Percentiles rank a stretch among this genome's conserved stretches.
These are phyloP conservation scores for Termitomyces sp. DNA, from an alignment of 768 basidiomycete species.

Conservation along the genomic window DNA sequence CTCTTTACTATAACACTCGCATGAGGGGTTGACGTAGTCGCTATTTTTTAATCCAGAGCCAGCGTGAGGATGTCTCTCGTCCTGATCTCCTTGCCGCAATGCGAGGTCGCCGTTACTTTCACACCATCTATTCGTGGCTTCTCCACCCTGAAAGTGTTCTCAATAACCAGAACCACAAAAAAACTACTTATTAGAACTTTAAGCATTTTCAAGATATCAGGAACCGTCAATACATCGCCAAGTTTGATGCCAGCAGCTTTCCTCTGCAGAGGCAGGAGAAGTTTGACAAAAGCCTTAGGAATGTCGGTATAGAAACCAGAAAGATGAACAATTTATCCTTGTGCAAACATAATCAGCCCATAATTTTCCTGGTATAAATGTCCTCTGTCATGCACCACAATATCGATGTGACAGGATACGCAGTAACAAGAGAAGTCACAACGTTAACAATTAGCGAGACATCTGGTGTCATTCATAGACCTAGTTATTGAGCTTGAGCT, in stretches of 20 bases:
- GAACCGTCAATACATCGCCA: background rate
- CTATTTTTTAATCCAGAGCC: too few species aligned
- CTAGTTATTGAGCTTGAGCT: background rate
- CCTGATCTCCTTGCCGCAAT: too few species aligned
- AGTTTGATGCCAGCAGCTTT: background rate
- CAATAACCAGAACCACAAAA: background rate
- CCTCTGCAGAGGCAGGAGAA: background rate
- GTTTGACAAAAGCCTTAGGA: background rate
- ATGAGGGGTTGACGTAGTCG: too few species aligned
- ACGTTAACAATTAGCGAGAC: slow-evolving; percentile 52
- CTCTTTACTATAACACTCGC: too few species aligned
- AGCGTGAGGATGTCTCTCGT: too few species aligned
- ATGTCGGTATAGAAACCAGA: background rate
- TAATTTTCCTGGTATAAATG: background rate
- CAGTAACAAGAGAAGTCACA: slow-evolving; percentile 15
- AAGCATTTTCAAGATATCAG: background rate
- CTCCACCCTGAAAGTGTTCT: background rate
- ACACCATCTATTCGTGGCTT: too few species aligned
- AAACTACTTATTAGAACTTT: background rate
- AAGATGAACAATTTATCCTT: too few species aligned
- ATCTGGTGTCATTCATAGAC: slow-evolving; percentile 38
- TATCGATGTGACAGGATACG: slow-evolving; percentile 5
- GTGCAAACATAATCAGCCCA: background rate
- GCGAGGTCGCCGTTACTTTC: too few species aligned
- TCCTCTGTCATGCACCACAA: background rate